Conservation (phyloP, 2,329 filamentous ascomycete genomes). For the Pseudogymnoascus sp. region DNA sequence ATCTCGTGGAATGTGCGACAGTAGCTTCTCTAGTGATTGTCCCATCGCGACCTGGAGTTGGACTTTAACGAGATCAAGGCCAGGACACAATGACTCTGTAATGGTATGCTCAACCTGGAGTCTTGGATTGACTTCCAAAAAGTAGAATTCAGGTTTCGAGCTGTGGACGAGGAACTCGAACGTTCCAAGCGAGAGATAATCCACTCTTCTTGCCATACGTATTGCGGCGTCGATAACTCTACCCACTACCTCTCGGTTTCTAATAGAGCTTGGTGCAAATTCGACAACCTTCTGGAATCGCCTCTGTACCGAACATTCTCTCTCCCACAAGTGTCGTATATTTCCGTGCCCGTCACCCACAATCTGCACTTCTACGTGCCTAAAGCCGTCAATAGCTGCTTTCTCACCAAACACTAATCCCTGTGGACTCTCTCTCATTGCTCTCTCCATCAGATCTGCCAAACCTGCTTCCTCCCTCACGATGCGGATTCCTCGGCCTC, state of each 20-base stretch:
- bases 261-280: slow-evolving; percentile 58
- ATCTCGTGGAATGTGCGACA: slow-evolving; percentile 26
- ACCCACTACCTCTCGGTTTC: slow-evolving; percentile 35
- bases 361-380: slow-evolving; percentile 61
- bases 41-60: slow-evolving; percentile 33
- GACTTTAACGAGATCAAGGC: slow-evolving; percentile 27
- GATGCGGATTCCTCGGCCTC: slow-evolving; percentile 55
- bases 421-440: slow-evolving; percentile 54
- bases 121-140: slow-evolving; percentile 25
- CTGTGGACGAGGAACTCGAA: slow-evolving; percentile 56
- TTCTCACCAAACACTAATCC: slow-evolving; percentile 49
- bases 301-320: slow-evolving; percentile 60
- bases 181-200: slow-evolving; percentile 52
- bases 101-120: slow-evolving; percentile 28
- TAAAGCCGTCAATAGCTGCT: slow-evolving; percentile 51
- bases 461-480: slow-evolving; percentile 45
- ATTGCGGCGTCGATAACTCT: slow-evolving; percentile 40
- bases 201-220: slow-evolving; percentile 44
- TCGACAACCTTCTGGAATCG: slow-evolving; percentile 65
- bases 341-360: slow-evolving; percentile 54
- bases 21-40: slow-evolving; percentile 25
- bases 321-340: slow-evolving; percentile 53
- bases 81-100: slow-evolving; percentile 32
- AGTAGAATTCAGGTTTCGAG: slow-evolving; percentile 35
- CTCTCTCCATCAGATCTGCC: slow-evolving; percentile 41